A percentile compares a stretch with the other conserved stretches of the same genome.
These are phyloP conservation scores for Hyphopichia homilentoma DNA, from an alignment of 805 yeast species.

Conservation along the genomic window DNA sequence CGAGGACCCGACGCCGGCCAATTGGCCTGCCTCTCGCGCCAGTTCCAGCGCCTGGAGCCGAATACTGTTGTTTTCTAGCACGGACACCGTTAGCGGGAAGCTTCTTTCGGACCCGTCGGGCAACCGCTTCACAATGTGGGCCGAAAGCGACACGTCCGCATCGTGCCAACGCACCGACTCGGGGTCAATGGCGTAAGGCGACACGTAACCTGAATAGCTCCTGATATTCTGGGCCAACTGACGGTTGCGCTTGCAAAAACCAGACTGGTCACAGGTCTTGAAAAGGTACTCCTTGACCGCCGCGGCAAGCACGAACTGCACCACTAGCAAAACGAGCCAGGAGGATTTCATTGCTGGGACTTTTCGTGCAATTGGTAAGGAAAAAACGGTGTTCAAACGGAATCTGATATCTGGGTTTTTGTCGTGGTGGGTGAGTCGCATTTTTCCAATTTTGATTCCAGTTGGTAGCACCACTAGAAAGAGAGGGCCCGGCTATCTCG, in stretches of 20 bases:
- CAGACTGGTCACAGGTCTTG: conserved; percentile 74
- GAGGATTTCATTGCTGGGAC: not conserved
- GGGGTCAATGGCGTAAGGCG: conserved; percentile 23
- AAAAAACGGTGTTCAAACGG: too few species aligned
- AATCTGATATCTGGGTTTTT: too few species aligned
- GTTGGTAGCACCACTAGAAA: too few species aligned
- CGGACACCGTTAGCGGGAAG: conserved; percentile 55
- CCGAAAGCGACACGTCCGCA: conserved; percentile 35
- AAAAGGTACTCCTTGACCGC: conserved; percentile 62
- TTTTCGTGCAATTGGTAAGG: too few species aligned
- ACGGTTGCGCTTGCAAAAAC: conserved; percentile 80
- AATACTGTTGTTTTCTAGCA: conserved; percentile 56
- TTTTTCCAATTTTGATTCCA: too few species aligned
- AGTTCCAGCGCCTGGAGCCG: conserved; percentile 66
- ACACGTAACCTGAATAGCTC: conserved; percentile 4
- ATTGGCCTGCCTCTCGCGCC: conserved; percentile 29
- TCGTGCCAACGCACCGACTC: conserved; percentile 8
- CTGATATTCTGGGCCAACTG: conserved; percentile 47
- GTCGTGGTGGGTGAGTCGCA: too few species aligned
- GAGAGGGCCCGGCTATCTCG: too few species aligned
- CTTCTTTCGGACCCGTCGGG: conserved; percentile 13
- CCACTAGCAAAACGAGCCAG: not conserved
- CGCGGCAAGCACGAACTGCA: not conserved
- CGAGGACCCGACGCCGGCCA: conserved; percentile 13
- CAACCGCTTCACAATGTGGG: conserved; percentile 42